Conservation (phyloP, 129 eudicot genomes). For the Gnaphalium uliginosum region DNA sequence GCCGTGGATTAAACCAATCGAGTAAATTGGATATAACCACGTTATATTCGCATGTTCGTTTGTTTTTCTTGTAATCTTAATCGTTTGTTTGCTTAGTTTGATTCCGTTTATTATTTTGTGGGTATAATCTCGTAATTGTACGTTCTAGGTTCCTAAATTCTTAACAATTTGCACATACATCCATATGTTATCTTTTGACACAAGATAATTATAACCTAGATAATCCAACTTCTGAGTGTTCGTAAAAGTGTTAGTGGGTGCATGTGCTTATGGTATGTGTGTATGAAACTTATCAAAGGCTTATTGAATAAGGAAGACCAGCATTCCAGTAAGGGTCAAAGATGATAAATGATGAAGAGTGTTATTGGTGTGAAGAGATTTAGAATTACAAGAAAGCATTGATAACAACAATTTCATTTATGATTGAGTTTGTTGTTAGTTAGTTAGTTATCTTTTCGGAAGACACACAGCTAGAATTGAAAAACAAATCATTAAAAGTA, state of each 20-base stretch:
- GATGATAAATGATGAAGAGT: slow-evolving; percentile 1
- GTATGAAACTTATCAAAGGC: background rate
- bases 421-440: slow-evolving; percentile 19
- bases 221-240: background rate
- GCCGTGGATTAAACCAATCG: too few species aligned
- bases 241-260: background rate
- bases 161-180: background rate
- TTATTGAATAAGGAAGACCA: background rate
- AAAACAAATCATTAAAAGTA: background rate
- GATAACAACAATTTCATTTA: slow-evolving; percentile 30
- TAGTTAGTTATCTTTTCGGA: background rate
- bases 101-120: too few species aligned
- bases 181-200: background rate
- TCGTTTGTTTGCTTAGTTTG: too few species aligned
- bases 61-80: too few species aligned
- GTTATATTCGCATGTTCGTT: too few species aligned
- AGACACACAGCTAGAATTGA: background rate
- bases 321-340: background rate
- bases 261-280: slow-evolving; percentile 2
- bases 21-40: too few species aligned
- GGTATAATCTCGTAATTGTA: too few species aligned
- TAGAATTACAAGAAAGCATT: slow-evolving; percentile 51
- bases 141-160: too few species aligned
- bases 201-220: too few species aligned
- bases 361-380: slow-evolving; percentile 23